phyloP scores from a whole-genome alignment of 2,329 filamentous ascomycete genomes.

The Phialophora verrucosa region DNA sequence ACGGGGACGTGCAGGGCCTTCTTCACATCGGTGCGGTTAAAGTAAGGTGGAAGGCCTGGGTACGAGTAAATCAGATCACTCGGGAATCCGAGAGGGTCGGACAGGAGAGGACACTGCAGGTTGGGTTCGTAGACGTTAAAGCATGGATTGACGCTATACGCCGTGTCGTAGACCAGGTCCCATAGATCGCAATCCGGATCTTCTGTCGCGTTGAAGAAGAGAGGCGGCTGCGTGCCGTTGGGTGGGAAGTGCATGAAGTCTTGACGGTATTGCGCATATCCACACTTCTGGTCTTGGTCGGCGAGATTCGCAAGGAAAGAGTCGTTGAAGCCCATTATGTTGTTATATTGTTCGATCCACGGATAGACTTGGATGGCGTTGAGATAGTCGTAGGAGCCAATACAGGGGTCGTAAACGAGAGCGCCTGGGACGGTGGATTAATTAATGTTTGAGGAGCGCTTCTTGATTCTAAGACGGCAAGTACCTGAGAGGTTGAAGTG shows the following conservation, averaged over 20 bases:
- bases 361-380: constrained; percentile 28
- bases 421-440: constrained; percentile 18
- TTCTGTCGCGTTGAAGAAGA: constrained; percentile 31
- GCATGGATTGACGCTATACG: constrained; percentile 67
- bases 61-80: constrained; percentile 68
- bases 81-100: constrained; percentile 73
- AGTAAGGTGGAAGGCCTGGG: constrained; percentile 66
- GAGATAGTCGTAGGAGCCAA: constrained; percentile 30
- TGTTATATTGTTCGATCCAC: constrained; percentile 33
- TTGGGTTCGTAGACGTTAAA: constrained; percentile 77
- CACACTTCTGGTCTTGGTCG: constrained; percentile 28
- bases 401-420: constrained; percentile 35
- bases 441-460: neutral
- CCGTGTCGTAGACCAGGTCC: constrained; percentile 43
- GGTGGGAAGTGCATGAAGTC: constrained; percentile 35
- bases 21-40: constrained; percentile 73
- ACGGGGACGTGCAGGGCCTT: constrained; percentile 67
- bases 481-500: constrained; percentile 59
- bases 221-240: constrained; percentile 31
- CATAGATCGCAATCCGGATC: constrained; percentile 33
- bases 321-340: constrained; percentile 35
- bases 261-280: constrained; percentile 33
- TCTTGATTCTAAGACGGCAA: neutral
- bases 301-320: constrained; percentile 29
- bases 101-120: constrained; percentile 72